These are phyloP conservation scores for Coemansia sp. DNA, from an alignment of 192 early-diverging fungal genomes.

Conservation along the genomic window DNA sequence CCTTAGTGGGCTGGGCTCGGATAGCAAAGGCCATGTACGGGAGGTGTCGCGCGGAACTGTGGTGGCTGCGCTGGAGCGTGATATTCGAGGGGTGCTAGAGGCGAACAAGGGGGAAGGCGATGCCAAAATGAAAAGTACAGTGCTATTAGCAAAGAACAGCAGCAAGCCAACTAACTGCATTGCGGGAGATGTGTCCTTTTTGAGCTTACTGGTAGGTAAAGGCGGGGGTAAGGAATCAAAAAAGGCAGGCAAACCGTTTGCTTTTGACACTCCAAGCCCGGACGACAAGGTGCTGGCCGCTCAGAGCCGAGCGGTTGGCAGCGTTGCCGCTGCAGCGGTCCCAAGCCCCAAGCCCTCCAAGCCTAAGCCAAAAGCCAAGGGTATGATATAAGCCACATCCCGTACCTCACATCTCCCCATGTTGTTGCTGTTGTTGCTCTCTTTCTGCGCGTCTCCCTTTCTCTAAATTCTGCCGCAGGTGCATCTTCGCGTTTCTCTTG, in stretches of 20 bases:
- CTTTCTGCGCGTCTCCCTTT: not conserved
- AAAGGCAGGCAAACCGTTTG: conserved; percentile 50
- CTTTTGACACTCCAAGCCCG: conserved; percentile 78
- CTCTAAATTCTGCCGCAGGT: not conserved
- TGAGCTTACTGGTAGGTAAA: conserved; percentile 32
- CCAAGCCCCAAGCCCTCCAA: conserved; percentile 10
- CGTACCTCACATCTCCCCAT: not conserved
- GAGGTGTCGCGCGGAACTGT: not conserved
- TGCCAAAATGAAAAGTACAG: conserved; percentile 1
- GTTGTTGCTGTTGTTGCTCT: not conserved
- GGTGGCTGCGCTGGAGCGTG: conserved; percentile 18
- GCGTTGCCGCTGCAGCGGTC: not conserved
- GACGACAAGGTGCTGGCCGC: conserved; percentile 75
- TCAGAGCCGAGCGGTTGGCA: conserved; percentile 34
- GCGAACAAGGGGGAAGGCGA: conserved; percentile 12
- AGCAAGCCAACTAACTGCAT: conserved; percentile 9
- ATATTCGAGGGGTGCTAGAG: conserved; percentile 15
- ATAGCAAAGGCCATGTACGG: not conserved
- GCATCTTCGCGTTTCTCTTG: not conserved
- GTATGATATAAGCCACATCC: conserved; percentile 17
- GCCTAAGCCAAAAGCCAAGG: conserved; percentile 22
- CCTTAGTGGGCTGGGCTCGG: conserved; percentile 8
- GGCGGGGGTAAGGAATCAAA: not conserved
- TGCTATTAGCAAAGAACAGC: not conserved
- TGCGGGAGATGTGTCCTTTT: conserved; percentile 31